Evolutionary conservation across 257 asterid species (phyloP).

Genomic region (Plantago elongata): DNA sequence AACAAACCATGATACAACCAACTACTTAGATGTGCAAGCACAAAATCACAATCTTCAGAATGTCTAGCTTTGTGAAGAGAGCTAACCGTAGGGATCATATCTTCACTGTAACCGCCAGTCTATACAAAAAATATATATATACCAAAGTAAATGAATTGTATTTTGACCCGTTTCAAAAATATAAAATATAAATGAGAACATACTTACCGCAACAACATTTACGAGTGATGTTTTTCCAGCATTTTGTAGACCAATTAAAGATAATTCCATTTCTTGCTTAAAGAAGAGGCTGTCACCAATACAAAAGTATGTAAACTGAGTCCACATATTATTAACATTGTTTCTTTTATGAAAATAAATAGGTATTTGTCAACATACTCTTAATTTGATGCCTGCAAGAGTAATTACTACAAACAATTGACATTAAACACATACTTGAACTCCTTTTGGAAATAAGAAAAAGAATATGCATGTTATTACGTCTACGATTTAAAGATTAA

Average conservation of each 20-base stretch:
- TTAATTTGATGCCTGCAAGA: neutral
- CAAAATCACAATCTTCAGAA: conserved; percentile 8
- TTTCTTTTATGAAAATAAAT: conserved; percentile 2
- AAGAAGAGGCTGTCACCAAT: conserved; percentile 67
- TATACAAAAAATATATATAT: conserved; percentile 22
- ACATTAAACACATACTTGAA: too few species aligned
- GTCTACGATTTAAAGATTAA: too few species aligned
- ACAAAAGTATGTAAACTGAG: neutral
- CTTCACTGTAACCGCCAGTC: conserved; percentile 99
- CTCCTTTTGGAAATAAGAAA: too few species aligned
- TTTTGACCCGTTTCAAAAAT: too few species aligned
- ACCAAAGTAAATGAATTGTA: conserved; percentile 17
- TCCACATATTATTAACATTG: neutral
- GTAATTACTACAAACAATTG: too few species aligned
- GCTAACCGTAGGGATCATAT: conserved; percentile 95
- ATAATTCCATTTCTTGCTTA: conserved; percentile 99
- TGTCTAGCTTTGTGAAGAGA: conserved; percentile 15
- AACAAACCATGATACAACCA: conserved; percentile 11
- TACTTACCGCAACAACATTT: conserved; percentile 88
- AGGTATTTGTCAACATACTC: too few species aligned
- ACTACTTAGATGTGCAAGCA: neutral
- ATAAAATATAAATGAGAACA: neutral
- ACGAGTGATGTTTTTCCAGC: conserved; percentile 99
- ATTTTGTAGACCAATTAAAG: conserved; percentile 92
- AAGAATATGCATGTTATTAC: too few species aligned